Evolutionary conservation across 2,329 filamentous ascomycete species (phyloP).

Genomic region (Biscogniauxia mediterranea): DNA sequence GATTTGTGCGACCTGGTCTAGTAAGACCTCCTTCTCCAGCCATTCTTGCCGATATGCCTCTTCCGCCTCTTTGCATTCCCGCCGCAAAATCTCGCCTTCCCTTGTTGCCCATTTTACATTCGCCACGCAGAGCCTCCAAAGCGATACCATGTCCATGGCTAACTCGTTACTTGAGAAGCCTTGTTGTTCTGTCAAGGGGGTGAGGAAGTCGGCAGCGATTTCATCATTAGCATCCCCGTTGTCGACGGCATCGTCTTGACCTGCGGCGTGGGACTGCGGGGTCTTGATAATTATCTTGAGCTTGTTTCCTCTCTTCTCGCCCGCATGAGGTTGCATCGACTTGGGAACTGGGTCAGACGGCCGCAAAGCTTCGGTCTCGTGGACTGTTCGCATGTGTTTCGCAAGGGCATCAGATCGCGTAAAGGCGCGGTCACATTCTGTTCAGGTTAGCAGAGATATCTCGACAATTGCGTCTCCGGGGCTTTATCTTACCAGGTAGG

Average conservation of each 20-base stretch:
- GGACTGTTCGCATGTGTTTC: slow-evolving; percentile 98
- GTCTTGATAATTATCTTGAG: slow-evolving; percentile 65
- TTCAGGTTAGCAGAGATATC: slow-evolving; percentile 10
- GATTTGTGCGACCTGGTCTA: slow-evolving; percentile 68
- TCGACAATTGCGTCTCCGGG: not conserved
- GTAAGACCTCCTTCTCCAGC: slow-evolving; percentile 74
- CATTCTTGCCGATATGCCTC: slow-evolving; percentile 68
- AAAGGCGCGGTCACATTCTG: slow-evolving; percentile 96
- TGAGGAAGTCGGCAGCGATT: slow-evolving; percentile 57
- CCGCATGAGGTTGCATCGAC: slow-evolving; percentile 53
- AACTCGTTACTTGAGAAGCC: slow-evolving; percentile 67
- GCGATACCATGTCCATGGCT: slow-evolving; percentile 54
- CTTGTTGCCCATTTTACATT: slow-evolving; percentile 72
- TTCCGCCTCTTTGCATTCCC: slow-evolving; percentile 66
- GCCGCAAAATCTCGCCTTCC: slow-evolving; percentile 61
- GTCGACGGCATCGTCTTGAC: slow-evolving; percentile 53
- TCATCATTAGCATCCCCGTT: slow-evolving; percentile 56
- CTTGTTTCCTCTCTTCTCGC: slow-evolving; percentile 47
- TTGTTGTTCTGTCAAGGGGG: slow-evolving; percentile 52
- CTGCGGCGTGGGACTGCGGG: slow-evolving; percentile 54
- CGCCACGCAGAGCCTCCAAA: slow-evolving; percentile 66
- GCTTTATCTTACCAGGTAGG: slow-evolving; percentile 67
- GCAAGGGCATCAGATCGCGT: slow-evolving; percentile 93
- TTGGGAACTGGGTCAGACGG: slow-evolving; percentile 74
- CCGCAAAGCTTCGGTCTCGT: slow-evolving; percentile 92